These are phyloP conservation scores for Cercospora zeae-maydis DNA, from an alignment of 2,329 filamentous ascomycete genomes.

Conservation along the genomic window DNA sequence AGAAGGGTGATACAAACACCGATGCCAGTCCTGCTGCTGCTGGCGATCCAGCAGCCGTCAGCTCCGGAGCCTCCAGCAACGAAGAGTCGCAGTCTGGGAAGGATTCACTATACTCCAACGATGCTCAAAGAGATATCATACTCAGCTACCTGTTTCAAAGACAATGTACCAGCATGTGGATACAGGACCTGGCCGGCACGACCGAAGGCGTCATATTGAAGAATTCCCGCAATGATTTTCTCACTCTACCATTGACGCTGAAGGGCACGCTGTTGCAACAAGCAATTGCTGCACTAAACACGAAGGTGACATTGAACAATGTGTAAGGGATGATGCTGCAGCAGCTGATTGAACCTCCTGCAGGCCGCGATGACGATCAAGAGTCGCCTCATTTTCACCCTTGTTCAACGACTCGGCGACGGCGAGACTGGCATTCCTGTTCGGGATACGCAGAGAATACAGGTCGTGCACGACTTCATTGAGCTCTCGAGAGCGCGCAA, in stretches of 20 bases:
- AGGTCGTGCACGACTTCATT: conserved; percentile 68
- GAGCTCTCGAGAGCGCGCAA: conserved; percentile 69
- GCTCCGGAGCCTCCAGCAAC: neutral
- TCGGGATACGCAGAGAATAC: conserved; percentile 71
- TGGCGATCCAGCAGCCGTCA: neutral
- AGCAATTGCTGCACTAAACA: neutral
- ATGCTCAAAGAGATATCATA: conserved; percentile 61
- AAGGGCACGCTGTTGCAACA: neutral
- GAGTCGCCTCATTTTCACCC: conserved; percentile 74
- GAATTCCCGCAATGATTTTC: conserved; percentile 48
- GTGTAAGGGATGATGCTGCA: neutral
- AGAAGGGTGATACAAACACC: neutral
- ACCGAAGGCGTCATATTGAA: conserved; percentile 70
- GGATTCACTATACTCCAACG: conserved; percentile 33
- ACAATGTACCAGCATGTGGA: conserved; percentile 71
- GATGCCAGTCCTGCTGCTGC: neutral
- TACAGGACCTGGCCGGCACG: conserved; percentile 64
- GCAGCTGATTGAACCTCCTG: neutral
- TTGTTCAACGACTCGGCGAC: conserved; percentile 68
- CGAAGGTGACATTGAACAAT: neutral
- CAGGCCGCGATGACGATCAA: conserved; percentile 75
- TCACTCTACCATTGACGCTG: neutral
- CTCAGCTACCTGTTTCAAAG: conserved; percentile 77
- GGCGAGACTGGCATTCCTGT: conserved; percentile 67
- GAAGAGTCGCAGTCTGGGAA: neutral